Conservation (phyloP, 208 protist genomes). For the Leishmania aethiopica region DNA sequence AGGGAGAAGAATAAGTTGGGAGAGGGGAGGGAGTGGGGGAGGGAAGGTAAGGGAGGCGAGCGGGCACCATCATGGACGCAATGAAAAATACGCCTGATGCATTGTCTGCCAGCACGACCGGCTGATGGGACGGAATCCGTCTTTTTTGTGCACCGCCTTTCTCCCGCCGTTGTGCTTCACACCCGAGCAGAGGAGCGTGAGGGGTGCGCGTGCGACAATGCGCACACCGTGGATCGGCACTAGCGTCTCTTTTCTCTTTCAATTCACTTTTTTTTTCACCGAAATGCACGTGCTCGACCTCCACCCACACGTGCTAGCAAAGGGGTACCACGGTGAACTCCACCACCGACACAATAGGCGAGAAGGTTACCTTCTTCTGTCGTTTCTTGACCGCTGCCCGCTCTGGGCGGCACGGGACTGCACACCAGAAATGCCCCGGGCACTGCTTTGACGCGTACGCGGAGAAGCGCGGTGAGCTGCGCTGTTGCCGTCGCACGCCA, state of each 20-base stretch:
- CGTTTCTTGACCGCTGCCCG: constrained; percentile 15
- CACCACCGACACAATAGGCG: constrained; percentile 25
- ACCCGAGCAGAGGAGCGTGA: not conserved
- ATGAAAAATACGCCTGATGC: not conserved
- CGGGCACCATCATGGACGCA: not conserved
- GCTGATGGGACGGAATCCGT: not conserved
- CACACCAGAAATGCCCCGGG: constrained; percentile 28
- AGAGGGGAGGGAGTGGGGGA: not conserved
- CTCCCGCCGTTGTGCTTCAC: not conserved
- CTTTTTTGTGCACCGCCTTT: not conserved
- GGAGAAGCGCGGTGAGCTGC: constrained; percentile 3
- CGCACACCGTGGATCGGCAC: not conserved
- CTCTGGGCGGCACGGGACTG: constrained; percentile 28
- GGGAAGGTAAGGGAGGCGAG: not conserved
- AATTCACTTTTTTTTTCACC: not conserved
- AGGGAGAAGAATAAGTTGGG: constrained; percentile 5
- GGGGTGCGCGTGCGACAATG: not conserved
- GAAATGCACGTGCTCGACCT: too few species aligned
- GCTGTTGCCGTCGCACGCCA: not conserved
- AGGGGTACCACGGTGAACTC: constrained; percentile 19
- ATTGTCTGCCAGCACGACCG: not conserved
- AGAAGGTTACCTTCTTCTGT: constrained; percentile 30
- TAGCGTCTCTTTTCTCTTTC: not conserved
- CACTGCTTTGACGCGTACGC: constrained; percentile 24
- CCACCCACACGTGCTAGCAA: not conserved